Percentiles rank a stretch among this genome's conserved stretches.
Conservation (phyloP, 2,329 filamentous ascomycete genomes). For the Xylogone sp. region DNA sequence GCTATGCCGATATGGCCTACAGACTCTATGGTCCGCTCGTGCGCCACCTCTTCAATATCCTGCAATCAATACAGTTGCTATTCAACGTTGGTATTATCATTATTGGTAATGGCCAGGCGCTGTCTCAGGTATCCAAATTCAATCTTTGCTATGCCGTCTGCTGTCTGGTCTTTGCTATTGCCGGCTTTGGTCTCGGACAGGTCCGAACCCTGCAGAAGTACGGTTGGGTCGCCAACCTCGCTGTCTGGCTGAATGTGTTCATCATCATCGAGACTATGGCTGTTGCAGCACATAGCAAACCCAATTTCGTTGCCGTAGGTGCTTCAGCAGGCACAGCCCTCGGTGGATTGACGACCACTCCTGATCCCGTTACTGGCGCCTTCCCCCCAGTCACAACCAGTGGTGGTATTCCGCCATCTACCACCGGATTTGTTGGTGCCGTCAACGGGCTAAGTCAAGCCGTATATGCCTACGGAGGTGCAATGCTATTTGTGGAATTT, state of each 20-base stretch:
- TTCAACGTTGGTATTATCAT: conserved; percentile 49
- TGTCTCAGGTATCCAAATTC: conserved; percentile 46
- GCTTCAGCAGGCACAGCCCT: conserved; percentile 11
- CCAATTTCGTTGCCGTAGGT: conserved; percentile 26
- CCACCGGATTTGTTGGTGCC: conserved; percentile 8
- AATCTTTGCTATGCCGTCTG: conserved; percentile 49
- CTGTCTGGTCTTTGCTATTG: conserved; percentile 43
- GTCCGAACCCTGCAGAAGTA: conserved; percentile 51
- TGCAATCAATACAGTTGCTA: conserved; percentile 43
- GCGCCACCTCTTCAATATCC: conserved; percentile 43
- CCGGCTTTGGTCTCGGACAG: conserved; percentile 50
- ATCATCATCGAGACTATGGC: conserved; percentile 40
- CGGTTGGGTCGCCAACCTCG: conserved; percentile 51
- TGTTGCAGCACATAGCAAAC: conserved; percentile 41
- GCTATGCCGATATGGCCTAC: conserved; percentile 35
- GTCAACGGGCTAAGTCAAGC: conserved; percentile 8
- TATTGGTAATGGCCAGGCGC: conserved; percentile 46
- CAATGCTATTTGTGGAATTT: conserved; percentile 53
- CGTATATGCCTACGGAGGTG: conserved; percentile 48
- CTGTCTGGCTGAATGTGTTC: conserved; percentile 52
- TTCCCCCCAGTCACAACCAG: conserved; percentile 10
- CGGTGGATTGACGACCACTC: conserved; percentile 7
- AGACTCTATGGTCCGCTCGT: conserved; percentile 39
- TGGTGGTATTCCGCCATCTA: conserved; percentile 2
- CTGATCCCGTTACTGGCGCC: conserved; percentile 3